Evolutionary conservation across 495 filamentous ascomycete species (phyloP), one percentile per base, ranked within the genome.

Genomic region (Podospora conica): DNA sequence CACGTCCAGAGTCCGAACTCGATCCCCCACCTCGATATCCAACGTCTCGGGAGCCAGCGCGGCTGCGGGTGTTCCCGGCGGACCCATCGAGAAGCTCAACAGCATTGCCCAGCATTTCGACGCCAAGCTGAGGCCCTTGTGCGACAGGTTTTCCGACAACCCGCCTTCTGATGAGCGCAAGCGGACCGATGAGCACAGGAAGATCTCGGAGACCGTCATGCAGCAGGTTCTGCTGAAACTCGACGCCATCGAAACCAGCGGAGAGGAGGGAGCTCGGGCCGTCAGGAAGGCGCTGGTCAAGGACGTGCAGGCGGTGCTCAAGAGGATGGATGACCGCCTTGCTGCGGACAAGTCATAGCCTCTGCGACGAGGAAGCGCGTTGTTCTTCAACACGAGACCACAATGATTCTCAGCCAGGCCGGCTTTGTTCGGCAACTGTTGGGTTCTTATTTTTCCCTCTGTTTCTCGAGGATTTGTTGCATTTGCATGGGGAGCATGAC

Each of bases 141-240:
- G 88, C 68, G 77, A 85, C 0, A 74, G 84, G 33, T 97, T 88
- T 75, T 80, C 85, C 24, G 71, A 79, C 0, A 70, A 81, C 21
- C 88, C 94, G 15, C 95, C 95, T 0, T 70, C 69, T 3, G 92
- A 97, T 24, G 69, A 75, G 21, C 89, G 90, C 75, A 88, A 88
- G 78, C 81, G 86, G 53, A 86, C 86, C 21, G 89, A 90, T 53
- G 90, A 94, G 68, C 88, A 97, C 66, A 88, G 89, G 75, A 90
- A 86, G 74, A 72, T 97, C 33, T 88, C 84, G 27, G 95, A 97
- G 81, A 91, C 87, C 4, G 89, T 97, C 62, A 78, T 98, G 81
- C 83, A 86, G 60, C 91, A 97, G 73, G 83, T 94, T 8, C 68
- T 97, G 65, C 69, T 98, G 70, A 97, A 96, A 77, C 81, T 94